A percentile compares a stretch with the other conserved stretches of the same genome.
phyloP scores from a whole-genome alignment of 2,329 filamentous ascomycete species.

The Coniella lustricola region DNA sequence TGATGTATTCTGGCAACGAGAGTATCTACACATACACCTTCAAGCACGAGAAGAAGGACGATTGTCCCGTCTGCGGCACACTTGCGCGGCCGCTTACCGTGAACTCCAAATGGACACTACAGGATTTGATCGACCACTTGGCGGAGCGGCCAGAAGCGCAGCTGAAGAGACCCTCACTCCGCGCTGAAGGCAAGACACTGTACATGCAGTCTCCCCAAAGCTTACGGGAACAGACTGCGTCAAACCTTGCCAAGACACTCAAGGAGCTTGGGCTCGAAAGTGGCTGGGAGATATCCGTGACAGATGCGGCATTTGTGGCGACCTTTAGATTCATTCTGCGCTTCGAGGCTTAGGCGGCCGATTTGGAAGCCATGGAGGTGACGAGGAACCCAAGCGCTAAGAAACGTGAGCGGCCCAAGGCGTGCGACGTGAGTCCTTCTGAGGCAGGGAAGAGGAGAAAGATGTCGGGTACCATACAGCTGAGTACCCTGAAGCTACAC shows the following conservation, averaged over 20 bases:
- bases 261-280: conserved; percentile 63
- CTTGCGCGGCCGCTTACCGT: conserved; percentile 68
- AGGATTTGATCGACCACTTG: conserved; percentile 79
- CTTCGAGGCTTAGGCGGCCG: conserved; percentile 30
- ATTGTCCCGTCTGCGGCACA: conserved; percentile 91
- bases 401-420: not conserved
- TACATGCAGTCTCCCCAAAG: conserved; percentile 83
- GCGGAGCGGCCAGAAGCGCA: conserved; percentile 81
- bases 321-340: conserved; percentile 51
- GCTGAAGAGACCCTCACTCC: conserved; percentile 85
- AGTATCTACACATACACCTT: conserved; percentile 97
- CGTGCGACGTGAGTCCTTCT: not conserved
- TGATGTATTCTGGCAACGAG: conserved; percentile 98
- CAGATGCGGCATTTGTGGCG: conserved; percentile 80
- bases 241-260: conserved; percentile 74
- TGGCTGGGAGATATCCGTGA: conserved; percentile 86
- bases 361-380: not conserved
- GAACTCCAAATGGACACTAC: conserved; percentile 63
- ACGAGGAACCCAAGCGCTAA: not conserved
- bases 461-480: not conserved
- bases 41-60: conserved; percentile 84
- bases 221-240: conserved; percentile 75
- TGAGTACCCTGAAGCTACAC: not conserved
- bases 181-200: conserved; percentile 70
- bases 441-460: conserved; percentile 3